These are phyloP conservation scores for Arxiozyma telluris DNA, from an alignment of 1,139 yeast genomes.

Conservation along the genomic window DNA sequence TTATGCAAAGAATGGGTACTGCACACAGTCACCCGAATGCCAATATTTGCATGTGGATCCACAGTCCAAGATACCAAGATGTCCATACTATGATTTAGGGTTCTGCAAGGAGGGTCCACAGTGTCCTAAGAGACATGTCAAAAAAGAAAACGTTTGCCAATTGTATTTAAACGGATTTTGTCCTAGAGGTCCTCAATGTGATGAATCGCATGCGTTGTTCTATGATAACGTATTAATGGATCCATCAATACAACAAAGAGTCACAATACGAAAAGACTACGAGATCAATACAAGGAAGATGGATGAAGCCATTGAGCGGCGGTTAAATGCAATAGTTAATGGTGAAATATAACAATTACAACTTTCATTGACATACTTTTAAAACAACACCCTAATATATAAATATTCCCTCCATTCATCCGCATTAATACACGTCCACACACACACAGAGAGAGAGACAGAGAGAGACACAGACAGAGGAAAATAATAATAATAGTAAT, in stretches of 20 bases:
- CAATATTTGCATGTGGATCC: slow-evolving; percentile 89
- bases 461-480: too few species aligned
- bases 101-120: slow-evolving; percentile 90
- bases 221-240: slow-evolving; percentile 19
- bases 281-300: slow-evolving; percentile 30
- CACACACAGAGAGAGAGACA: too few species aligned
- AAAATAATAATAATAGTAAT: too few species aligned
- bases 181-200: slow-evolving; percentile 40
- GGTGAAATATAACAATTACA: slow-evolving; percentile 15
- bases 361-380: too few species aligned
- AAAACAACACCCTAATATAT: too few species aligned
- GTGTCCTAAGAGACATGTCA: slow-evolving; percentile 74
- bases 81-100: slow-evolving; percentile 76
- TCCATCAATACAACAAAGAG: slow-evolving; percentile 6
- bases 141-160: slow-evolving; percentile 68
- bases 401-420: too few species aligned
- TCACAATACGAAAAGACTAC: slow-evolving; percentile 25
- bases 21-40: slow-evolving; percentile 93
- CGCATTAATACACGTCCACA: too few species aligned
- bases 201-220: slow-evolving; percentile 25
- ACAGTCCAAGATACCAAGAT: slow-evolving; percentile 74
- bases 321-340: slow-evolving; percentile 30
- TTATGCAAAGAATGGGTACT: slow-evolving; percentile 79
- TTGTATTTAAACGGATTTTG: slow-evolving; percentile 85
- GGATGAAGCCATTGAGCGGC: slow-evolving; percentile 30